A percentile compares a stretch with the other conserved stretches of the same genome.
These are phyloP conservation scores for Penicillium griseofulvum DNA, from an alignment of 2,329 filamentous ascomycete genomes.

Conservation along the genomic window DNA sequence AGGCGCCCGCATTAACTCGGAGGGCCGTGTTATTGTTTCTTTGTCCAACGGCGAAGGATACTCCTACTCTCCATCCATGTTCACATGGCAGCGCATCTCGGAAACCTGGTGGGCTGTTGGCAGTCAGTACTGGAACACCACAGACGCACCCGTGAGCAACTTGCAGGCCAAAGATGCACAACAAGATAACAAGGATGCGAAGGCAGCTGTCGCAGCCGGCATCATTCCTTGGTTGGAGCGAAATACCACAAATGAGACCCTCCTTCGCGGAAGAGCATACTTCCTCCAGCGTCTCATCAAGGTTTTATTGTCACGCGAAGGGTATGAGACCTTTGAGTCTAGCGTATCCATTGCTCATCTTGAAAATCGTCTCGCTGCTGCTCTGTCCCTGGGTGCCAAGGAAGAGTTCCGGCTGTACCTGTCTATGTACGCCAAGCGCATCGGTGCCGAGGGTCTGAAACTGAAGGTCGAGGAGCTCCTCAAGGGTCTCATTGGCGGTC, in stretches of 20 bases:
- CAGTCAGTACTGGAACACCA: conserved; percentile 98
- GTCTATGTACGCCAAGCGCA: conserved; percentile 96
- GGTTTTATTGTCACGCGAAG: conserved; percentile 78
- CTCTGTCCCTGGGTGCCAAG: conserved; percentile 75
- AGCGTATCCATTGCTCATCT: conserved; percentile 90
- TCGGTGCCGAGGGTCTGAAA: conserved; percentile 83
- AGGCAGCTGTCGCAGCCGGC: conserved; percentile 71
- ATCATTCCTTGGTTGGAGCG: conserved; percentile 91
- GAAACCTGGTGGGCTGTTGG: conserved; percentile 98
- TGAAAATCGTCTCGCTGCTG: conserved; percentile 89
- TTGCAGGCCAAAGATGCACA: conserved; percentile 70
- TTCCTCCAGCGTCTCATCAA: conserved; percentile 91
- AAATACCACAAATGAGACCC: conserved; percentile 88
- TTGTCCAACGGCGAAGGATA: conserved; percentile 94
- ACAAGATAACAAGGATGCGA: conserved; percentile 49
- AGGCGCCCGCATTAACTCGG: conserved; percentile 85
- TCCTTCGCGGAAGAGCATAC: conserved; percentile 88
- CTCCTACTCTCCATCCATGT: conserved; percentile 81
- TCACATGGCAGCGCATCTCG: conserved; percentile 89
- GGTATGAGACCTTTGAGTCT: conserved; percentile 88
- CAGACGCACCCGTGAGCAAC: conserved; percentile 82
- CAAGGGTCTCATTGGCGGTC: conserved; percentile 72
- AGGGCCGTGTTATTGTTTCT: conserved; percentile 81
- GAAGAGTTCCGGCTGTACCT: conserved; percentile 94
- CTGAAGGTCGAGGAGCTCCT: conserved; percentile 91